Percentiles rank a stretch among this genome's conserved stretches.
phyloP scores from a whole-genome alignment of 2,329 filamentous ascomycete species.

The Fusarium devonianum region DNA sequence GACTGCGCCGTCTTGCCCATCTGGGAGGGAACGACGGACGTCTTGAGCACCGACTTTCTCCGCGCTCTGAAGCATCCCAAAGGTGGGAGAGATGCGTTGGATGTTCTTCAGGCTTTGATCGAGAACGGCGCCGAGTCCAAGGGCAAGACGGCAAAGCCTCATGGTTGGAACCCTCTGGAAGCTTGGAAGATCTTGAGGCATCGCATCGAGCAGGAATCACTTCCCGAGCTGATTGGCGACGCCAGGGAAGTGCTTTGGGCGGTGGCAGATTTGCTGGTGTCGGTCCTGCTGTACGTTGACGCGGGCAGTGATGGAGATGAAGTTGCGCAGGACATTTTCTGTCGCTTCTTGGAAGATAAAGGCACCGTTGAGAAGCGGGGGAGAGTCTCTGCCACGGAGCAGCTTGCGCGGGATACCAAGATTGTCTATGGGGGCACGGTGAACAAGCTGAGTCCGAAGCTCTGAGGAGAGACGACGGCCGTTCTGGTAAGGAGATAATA shows the following conservation, averaged over 20 bases:
- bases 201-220: constrained; percentile 45
- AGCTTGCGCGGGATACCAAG: constrained; percentile 43
- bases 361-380: constrained; percentile 23
- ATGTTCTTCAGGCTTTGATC: constrained; percentile 55
- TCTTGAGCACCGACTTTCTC: constrained; percentile 64
- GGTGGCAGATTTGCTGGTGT: constrained; percentile 54
- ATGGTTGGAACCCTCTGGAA: constrained; percentile 42
- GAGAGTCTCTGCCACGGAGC: constrained; percentile 34
- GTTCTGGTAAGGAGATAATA: neutral
- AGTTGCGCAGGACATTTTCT: constrained; percentile 50
- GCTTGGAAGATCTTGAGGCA: constrained; percentile 52
- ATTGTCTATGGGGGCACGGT: constrained; percentile 48
- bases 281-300: constrained; percentile 53
- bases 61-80: constrained; percentile 56
- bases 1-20: constrained; percentile 71
- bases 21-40: constrained; percentile 78
- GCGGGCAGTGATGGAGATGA: constrained; percentile 47
- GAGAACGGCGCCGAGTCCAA: constrained; percentile 33
- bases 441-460: constrained; percentile 27
- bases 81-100: constrained; percentile 47
- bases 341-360: constrained; percentile 48
- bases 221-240: constrained; percentile 53
- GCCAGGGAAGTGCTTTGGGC: constrained; percentile 55
- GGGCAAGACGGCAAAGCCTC: constrained; percentile 35
- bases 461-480: constrained; percentile 26